These are phyloP conservation scores for Cladophialophora chaetospira DNA, from an alignment of 2,329 filamentous ascomycete species.

Conservation along the genomic window DNA sequence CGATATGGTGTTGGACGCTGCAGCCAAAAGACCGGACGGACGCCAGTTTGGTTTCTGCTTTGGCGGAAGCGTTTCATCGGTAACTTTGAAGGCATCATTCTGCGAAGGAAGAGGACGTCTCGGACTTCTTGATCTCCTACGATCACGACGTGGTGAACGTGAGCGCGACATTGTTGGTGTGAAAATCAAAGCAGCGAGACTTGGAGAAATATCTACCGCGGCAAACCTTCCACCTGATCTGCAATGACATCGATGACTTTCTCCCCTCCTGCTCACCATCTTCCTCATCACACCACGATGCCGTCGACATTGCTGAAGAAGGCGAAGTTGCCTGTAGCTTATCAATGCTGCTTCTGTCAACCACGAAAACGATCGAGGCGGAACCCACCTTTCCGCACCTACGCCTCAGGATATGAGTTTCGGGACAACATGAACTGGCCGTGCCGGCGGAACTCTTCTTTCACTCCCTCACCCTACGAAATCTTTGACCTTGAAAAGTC, in stretches of 20 bases:
- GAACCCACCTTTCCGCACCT: conserved; percentile 31
- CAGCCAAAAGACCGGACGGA: conserved; percentile 77
- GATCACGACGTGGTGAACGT: conserved; percentile 12
- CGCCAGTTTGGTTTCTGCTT: conserved; percentile 89
- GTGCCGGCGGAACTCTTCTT: conserved; percentile 20
- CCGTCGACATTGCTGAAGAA: conserved; percentile 49
- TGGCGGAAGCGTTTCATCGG: conserved; percentile 34
- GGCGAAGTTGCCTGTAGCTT: conserved; percentile 42
- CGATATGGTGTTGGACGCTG: conserved; percentile 80
- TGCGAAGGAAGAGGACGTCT: conserved; percentile 49
- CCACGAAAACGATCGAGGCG: conserved; percentile 28
- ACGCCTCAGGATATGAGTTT: conserved; percentile 39
- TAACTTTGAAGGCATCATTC: conserved; percentile 46
- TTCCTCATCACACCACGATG: conserved; percentile 12
- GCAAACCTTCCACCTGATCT: conserved; percentile 11
- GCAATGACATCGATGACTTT: conserved; percentile 16
- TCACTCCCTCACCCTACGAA: conserved; percentile 79
- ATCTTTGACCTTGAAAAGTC: conserved; percentile 67
- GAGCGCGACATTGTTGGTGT: conserved; percentile 21
- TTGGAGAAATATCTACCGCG: not conserved
- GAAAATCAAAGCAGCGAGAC: not conserved
- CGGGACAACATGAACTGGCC: conserved; percentile 35
- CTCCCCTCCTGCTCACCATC: conserved; percentile 11
- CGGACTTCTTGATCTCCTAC: conserved; percentile 5
- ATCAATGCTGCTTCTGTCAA: conserved; percentile 37